Base-by-base conservation (phyloP, 2,329 filamentous ascomycete genomes). In the Xylariomycetidae sp. region DNA sequence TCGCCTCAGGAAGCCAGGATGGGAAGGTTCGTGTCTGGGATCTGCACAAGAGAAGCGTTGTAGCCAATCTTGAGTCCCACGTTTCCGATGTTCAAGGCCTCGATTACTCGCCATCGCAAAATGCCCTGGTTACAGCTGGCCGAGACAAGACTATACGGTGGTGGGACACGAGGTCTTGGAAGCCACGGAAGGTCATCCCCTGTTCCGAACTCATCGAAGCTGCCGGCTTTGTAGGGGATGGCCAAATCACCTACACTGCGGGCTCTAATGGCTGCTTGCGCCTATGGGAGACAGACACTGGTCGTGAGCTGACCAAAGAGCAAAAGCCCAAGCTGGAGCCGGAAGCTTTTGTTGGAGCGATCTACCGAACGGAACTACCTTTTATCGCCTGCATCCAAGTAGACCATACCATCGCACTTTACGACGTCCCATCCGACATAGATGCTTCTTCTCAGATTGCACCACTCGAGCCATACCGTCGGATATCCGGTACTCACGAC, bases 401-500 rank as follows among this genome's bases (percentile, higher is more conserved):
- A 23, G 90, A 96, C 53, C 89, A 95, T 57, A 94, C 88, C 0
- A 65, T 98, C 35, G 74, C 84, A 29, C 65, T 95, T 19, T 87
- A 90, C 57, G 71, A 52, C 39, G 57, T 54, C 31, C 72, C 53
- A 30, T 74, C 47, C 34, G 60, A 63, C 38, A 52, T 56, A 9
- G 43, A 62, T 23, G 32, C 59, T 23, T 40, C 48, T 25, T 46
- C 57, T 26, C 53, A 62, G 39, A 52, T 61, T 38, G 52, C 50
- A 43, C 63, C 38, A 47, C 69, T 54, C 49, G 65, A 60, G 53
- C 84, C 63, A 1, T 72, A 85, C 27, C 78, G 85, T 46, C 77
- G 87, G 27, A 93, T 98, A 46, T 95, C 90, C 4, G 93, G 92
- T 33, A 95, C 92, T 6, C 88, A 96, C 58, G 93, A 98, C 56